These are phyloP conservation scores for Teratosphaeria epicoccoides DNA, from an alignment of 2,329 filamentous ascomycete species.

Conservation along the genomic window DNA sequence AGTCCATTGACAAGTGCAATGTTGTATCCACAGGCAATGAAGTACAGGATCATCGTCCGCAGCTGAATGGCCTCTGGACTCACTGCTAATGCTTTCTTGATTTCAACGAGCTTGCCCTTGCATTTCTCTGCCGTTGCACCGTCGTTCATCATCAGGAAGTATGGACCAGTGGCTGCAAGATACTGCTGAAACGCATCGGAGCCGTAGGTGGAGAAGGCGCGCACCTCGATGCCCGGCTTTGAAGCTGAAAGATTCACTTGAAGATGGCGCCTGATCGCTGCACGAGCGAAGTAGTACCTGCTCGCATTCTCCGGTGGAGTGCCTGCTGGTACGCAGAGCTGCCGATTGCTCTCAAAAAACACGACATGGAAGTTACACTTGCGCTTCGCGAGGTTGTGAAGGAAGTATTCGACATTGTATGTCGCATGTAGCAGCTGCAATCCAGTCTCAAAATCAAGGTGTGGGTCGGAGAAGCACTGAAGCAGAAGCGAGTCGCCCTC, in stretches of 20 bases:
- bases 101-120: conserved; percentile 11
- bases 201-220: conserved; percentile 38
- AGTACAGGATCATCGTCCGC: conserved; percentile 43
- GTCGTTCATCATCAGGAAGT: conserved; percentile 61
- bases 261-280: conserved; percentile 56
- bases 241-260: conserved; percentile 31
- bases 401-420: conserved; percentile 57
- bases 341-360: conserved; percentile 52
- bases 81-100: conserved; percentile 3
- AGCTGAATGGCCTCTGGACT: conserved; percentile 15
- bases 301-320: conserved; percentile 24
- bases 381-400: conserved; percentile 48
- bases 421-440: conserved; percentile 63
- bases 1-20: conserved; percentile 54
- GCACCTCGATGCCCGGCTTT: conserved; percentile 34
- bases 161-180: conserved; percentile 43
- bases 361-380: conserved; percentile 62
- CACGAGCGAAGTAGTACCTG: conserved; percentile 53
- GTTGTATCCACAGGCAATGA: conserved; percentile 48
- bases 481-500: conserved; percentile 64
- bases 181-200: conserved; percentile 46
- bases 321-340: conserved; percentile 45
- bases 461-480: conserved; percentile 50
- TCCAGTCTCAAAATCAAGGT: conserved; percentile 56
- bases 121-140: conserved; percentile 32